Percentiles rank a stretch among this genome's conserved stretches.
Conservation (phyloP, 2,329 filamentous ascomycete genomes). For the Ascochyta pisi region DNA sequence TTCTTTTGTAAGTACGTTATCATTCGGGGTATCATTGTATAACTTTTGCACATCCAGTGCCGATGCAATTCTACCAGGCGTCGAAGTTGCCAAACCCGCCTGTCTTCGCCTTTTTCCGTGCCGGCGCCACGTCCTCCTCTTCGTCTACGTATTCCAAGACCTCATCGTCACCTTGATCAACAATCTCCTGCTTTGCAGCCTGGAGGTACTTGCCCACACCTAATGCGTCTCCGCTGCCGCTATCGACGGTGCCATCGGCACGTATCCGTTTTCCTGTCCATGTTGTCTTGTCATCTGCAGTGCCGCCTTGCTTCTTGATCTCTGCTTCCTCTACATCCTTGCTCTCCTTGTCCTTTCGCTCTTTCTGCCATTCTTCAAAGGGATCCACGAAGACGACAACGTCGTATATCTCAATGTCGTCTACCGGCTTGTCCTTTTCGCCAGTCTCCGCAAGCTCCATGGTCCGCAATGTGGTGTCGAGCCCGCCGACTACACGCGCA, state of each 20-base stretch:
- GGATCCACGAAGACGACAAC: conserved; percentile 90
- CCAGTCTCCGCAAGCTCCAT: conserved; percentile 82
- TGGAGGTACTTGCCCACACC: conserved; percentile 85
- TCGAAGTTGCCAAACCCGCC: conserved; percentile 95
- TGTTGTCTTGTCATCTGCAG: conserved; percentile 87
- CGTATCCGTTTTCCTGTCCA: conserved; percentile 96
- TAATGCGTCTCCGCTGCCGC: conserved; percentile 59
- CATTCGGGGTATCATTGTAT: conserved; percentile 24
- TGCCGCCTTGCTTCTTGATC: conserved; percentile 69
- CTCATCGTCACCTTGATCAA: conserved; percentile 59
- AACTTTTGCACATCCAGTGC: background rate
- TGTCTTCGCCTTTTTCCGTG: conserved; percentile 79
- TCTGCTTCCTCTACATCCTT: conserved; percentile 69
- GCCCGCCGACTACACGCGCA: conserved; percentile 79
- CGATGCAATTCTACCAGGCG: conserved; percentile 68
- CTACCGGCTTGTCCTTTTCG: conserved; percentile 74
- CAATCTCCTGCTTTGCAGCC: conserved; percentile 54
- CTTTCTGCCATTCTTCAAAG: conserved; percentile 88
- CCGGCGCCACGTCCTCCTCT: conserved; percentile 68
- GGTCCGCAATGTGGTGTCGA: conserved; percentile 72
- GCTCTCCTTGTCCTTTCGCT: conserved; percentile 62
- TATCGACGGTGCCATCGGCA: conserved; percentile 66
- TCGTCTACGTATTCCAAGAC: conserved; percentile 68
- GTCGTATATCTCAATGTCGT: conserved; percentile 81
- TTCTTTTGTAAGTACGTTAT: background rate